Evolutionary conservation across 352 stramenopile species (phyloP).

Genomic region (Phytopythium sindhum): DNA sequence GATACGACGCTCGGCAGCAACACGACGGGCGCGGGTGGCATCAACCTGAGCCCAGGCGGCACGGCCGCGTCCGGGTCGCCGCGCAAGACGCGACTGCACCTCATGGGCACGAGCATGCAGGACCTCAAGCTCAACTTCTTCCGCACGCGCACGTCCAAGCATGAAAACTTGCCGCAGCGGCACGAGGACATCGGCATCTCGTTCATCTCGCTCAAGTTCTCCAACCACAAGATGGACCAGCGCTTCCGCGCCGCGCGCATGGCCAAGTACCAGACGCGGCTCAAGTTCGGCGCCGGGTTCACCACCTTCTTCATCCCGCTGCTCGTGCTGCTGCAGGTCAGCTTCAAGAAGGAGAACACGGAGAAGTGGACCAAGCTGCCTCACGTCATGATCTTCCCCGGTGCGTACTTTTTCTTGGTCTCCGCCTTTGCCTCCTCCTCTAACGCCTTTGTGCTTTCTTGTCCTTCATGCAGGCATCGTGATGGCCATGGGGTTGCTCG

Average conservation of each 20-base stretch:
- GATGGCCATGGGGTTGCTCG: constrained; percentile 67
- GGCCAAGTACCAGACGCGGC: constrained; percentile 68
- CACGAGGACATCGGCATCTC: constrained; percentile 82
- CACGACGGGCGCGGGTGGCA: not conserved
- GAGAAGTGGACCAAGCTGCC: constrained; percentile 69
- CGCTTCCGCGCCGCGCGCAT: constrained; percentile 44
- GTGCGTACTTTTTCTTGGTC: too few species aligned
- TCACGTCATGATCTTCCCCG: constrained; percentile 77
- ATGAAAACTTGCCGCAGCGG: constrained; percentile 25
- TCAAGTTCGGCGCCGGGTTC: constrained; percentile 71
- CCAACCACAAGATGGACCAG: constrained; percentile 64
- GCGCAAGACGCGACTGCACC: constrained; percentile 34
- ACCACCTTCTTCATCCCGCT: constrained; percentile 83
- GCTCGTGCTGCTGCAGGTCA: constrained; percentile 84
- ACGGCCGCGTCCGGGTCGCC: constrained; percentile 12
- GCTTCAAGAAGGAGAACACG: constrained; percentile 69
- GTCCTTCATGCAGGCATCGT: constrained; percentile 69
- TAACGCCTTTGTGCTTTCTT: too few species aligned
- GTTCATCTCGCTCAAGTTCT: constrained; percentile 66
- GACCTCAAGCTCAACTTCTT: constrained; percentile 79
- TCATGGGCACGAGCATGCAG: constrained; percentile 53
- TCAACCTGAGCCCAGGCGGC: not conserved
- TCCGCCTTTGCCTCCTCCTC: too few species aligned
- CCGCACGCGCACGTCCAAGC: constrained; percentile 31
- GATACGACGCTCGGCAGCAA: constrained; percentile 28